phyloP scores from a whole-genome alignment of 2,329 filamentous ascomycete species.

The Beauveria caledonica region DNA sequence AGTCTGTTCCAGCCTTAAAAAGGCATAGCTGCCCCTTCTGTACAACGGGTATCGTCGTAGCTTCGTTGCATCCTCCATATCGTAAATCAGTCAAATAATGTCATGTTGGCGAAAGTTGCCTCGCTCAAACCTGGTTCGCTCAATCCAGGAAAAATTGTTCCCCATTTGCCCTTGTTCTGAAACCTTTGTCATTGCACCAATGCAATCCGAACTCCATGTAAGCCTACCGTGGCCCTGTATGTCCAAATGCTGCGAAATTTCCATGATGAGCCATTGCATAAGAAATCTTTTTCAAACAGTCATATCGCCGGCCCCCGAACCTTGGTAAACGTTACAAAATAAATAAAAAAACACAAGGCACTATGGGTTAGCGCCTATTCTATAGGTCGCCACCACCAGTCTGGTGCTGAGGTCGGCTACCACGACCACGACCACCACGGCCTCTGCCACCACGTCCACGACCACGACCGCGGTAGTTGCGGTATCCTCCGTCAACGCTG shows the following conservation, averaged over 20 bases:
- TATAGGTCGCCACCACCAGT: conserved; percentile 9
- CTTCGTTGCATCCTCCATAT: not conserved
- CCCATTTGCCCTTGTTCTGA: not conserved
- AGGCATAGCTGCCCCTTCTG: too few relatives aligned
- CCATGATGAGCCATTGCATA: not conserved
- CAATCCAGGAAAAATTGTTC: conserved; percentile 6
- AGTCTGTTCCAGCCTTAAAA: not conserved
- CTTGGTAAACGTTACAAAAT: conserved; percentile 5
- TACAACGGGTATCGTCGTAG: conserved; percentile 9
- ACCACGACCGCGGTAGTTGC: conserved; percentile 71
- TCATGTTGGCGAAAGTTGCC: conserved; percentile 7
- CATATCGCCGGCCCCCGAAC: conserved; percentile 4
- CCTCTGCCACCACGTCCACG: conserved; percentile 57
- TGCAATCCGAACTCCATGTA: conserved; percentile 11
- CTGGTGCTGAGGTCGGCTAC: conserved; percentile 26
- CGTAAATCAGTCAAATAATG: conserved; percentile 7
- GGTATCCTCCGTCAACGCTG: conserved; percentile 75
- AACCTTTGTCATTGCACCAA: not conserved
- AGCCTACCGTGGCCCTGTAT: conserved; percentile 1
- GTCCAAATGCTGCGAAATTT: conserved; percentile 9
- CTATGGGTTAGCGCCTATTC: not conserved
- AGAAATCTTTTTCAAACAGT: not conserved
- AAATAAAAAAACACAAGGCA: not conserved
- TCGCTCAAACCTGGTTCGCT: conserved; percentile 6
- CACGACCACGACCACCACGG: conserved; percentile 31